Evolutionary conservation across 345 rosid species (phyloP), one percentile per base, ranked within the genome.

Genomic region (Populus pruinosa): DNA sequence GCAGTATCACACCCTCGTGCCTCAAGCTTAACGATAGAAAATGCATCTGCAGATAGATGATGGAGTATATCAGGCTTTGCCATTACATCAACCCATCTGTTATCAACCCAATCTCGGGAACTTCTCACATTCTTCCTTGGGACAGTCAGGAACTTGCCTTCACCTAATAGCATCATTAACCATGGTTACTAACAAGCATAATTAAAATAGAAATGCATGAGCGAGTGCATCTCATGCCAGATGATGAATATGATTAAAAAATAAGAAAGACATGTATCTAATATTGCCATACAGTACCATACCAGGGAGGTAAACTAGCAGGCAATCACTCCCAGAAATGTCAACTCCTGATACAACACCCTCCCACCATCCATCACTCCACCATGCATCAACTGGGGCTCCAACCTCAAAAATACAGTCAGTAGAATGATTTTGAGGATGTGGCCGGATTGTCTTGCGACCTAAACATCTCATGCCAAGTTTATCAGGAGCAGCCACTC

Each of bases 291-390:
- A 56, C 1, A 5, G 53, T 50, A n/a, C 25, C 86, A 47, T 87
- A 96, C 98, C 97, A 71, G 97, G 91, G 82, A 88, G 87, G 83
- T 87, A 92, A 73, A 93, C 84, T 83, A 82, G 91, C 72, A 93
- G 72, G 79, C 82, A 79, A 68, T 88, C 88, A 68, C 83, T 72
- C 47, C 70, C 70, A 35, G 76, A 73, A 62, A 81, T 82, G 70
- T 72, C 79, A 39, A 76, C 79, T 80, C 87, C 88, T 38, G 83
- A 83, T 33, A 92, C 87, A 82, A 93, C 89, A 55, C 97, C 99
- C 86, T 96, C 99, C 97, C 99, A 96, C 99, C 98, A 96, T 75
- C 99, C 99, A 91, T 96, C 99, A 70, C 94, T 93, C 99, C 99
- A 96, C 98, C 99, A 93, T 31, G 93, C 96, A 90, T 96, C 99